Base-by-base conservation (phyloP, 352 stramenopile species). In the Pythium oligandrum region DNA sequence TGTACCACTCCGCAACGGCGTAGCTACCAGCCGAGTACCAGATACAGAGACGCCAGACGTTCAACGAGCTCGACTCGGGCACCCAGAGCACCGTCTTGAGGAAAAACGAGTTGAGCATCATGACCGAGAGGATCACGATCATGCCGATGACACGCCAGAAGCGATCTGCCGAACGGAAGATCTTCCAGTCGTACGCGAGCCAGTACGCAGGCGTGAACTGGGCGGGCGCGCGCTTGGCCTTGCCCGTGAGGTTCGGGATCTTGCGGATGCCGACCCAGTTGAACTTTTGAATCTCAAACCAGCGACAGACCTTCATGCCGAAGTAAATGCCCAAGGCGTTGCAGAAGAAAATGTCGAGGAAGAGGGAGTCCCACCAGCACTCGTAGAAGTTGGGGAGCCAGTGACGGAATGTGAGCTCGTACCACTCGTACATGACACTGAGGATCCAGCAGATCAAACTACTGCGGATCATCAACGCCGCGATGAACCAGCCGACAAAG, bases 61-160 rank as follows among this genome's bases (percentile, higher is more conserved):
- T 96, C 34, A 94, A 65, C 48, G 71, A 77, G 53, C 77, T 92
- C 42, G 81, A 91, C 26, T 82, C 76, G 36, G 86, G 86, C 44
- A 97, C 83, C 74, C 90, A 95, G 12, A 97, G 71, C 64, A 95
- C 86, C 32, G 90, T 95, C 76, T 96, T 95, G 50, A 98, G 80
- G 75, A 98, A 97, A 70, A 98, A 98, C 63, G 91, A 96, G 74
- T 98, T 98, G 54, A 98, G 78, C 86, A 98, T 95, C 71, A 96
- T 96, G 51, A 96, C 66, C 35, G 96, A 93, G 26, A 97, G 69
- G 44, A 97, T 90, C 33, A 85, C 73, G 37, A 97, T 70, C 74
- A 98, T 90, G 33, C 70, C 86, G 77, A 92, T 84, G 26, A 96
- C 86, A 48, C 93, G 83, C 71, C 81, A 92, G 57, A 96, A 96